Base-by-base conservation (phyloP, 352 stramenopile species). In the Phytophthora tentaculata region DNA sequence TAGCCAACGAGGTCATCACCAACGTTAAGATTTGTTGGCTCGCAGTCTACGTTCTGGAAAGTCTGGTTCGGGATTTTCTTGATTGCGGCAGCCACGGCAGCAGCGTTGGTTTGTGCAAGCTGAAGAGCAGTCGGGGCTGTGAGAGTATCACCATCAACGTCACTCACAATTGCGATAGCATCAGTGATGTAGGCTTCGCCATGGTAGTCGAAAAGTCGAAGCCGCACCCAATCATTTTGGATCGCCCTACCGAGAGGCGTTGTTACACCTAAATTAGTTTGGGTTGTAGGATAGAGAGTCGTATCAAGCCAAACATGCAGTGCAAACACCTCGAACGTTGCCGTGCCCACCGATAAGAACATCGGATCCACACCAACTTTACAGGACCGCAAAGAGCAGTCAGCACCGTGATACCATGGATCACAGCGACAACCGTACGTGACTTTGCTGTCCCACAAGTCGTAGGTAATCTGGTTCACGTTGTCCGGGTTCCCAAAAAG, bases 361-460 rank as follows among this genome's bases (percentile, higher is more conserved):
- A 94, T 74, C 23, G 86, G 86, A 41, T 94, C 86, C 2, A 92
- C 74, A 4, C 86, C 86, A 45, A 91, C 77, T 26, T 92, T 91
- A 69, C 86, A 94, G 12, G 58, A 76, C 16, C 81, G 82, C 28
- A 79, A 67, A 23, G 47, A 76, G 75, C 95, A 98, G 63, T 97
- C 91, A 0, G 95, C 63, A 1, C 95, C 95, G 20, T 68, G 74
- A 71, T 90, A 98, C 71, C 91, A 93, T 32, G 86, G 79, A 29
- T 98, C 90, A 66, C 94, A 98, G 12, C 84, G 90, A 64, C 94
- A 98, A 19, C 89, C 90, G 48, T 97, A 91, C 2, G 76, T 93
- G 17, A 80, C 67, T 64, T 94, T 79, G 24, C 71, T 79, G 53
- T 98, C 93, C 92, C 92, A 98, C 14, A 91, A 65, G 55, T 91